These are phyloP conservation scores for Diaporthe sp. DNA, from an alignment of 2,329 filamentous ascomycete species.

Conservation along the genomic window DNA sequence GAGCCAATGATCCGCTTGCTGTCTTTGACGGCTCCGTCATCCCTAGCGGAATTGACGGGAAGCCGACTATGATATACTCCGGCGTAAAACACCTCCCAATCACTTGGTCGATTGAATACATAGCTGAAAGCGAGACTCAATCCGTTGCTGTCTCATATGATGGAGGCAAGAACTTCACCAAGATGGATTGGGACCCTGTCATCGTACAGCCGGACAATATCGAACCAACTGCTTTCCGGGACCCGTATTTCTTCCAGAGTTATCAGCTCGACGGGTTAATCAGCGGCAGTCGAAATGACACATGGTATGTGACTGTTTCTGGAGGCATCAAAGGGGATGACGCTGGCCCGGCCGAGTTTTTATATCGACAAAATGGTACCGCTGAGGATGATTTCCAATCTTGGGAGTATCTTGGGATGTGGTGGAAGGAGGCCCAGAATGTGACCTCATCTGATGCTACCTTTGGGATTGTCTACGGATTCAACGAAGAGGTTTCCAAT, in stretches of 20 bases:
- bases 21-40: slow-evolving; percentile 62
- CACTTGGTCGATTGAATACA: slow-evolving; percentile 53
- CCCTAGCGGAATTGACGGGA: slow-evolving; percentile 57
- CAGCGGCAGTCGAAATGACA: slow-evolving; percentile 47
- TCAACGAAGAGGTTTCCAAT: slow-evolving; percentile 62
- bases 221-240: slow-evolving; percentile 55
- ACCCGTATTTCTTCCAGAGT: slow-evolving; percentile 58
- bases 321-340: slow-evolving; percentile 53
- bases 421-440: slow-evolving; percentile 57
- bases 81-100: slow-evolving; percentile 60
- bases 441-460: slow-evolving; percentile 52
- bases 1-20: slow-evolving; percentile 55
- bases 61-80: slow-evolving; percentile 60
- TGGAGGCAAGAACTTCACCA: slow-evolving; percentile 55
- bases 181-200: slow-evolving; percentile 53
- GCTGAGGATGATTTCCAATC: slow-evolving; percentile 53
- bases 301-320: slow-evolving; percentile 57
- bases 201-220: slow-evolving; percentile 50
- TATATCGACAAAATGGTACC: slow-evolving; percentile 53
- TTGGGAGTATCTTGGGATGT: slow-evolving; percentile 47
- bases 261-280: slow-evolving; percentile 52
- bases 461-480: slow-evolving; percentile 56
- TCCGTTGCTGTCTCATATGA: slow-evolving; percentile 54
- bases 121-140: slow-evolving; percentile 55
- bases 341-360: slow-evolving; percentile 54